Evolutionary conservation across 805 yeast species (phyloP), one percentile per base, ranked within the genome.

Genomic region (Lipomyces orientalis): DNA sequence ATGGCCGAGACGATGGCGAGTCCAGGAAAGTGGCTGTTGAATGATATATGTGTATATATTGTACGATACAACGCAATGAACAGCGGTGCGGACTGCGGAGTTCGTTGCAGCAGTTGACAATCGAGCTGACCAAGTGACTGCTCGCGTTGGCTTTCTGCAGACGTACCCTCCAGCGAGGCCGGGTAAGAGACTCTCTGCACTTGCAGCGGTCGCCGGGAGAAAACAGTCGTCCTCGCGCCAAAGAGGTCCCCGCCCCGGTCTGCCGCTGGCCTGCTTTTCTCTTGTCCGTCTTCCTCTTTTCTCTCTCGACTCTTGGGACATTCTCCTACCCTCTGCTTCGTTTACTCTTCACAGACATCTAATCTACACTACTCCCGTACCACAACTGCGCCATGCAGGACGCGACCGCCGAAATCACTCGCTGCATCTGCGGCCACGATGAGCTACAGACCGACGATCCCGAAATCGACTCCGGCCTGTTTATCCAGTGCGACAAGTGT

Each of bases 401-500:
- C 60, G 51, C 61, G 25, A 10, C 60, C 22, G 82, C 80, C 34
- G 88, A 85, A 67, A 79, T 85, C 54, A 85, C 88, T 1, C 76
- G 88, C 61, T 86, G 88, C 74, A 79, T 85, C 19, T 88, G 87
- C 75, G 87, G 87, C 12, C 80, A 82, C 70, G 82, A 82, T 57
- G 88, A 85, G 68, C 78, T 81, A 33, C 80, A 77, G 66, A 70
- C 77, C 31, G 74, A 75, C 66, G 72, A 71, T 46, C 68, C 75
- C 56, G 90, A 87, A 66, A 96, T 91, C 68, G 97, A 92, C 79
- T 95, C 94, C 73, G 98, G 98, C 0, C 89, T 91, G 75, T 93
- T 97, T 31, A 90, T 95, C 69, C 98, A 95, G 79, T 95, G 99
- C 83, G 99, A 95, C 75, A 84, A 85, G 70, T 94, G 99, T 80